Conservation (phyloP, 2,329 filamentous ascomycete species). For the Corniculantispora saksenae region DNA sequence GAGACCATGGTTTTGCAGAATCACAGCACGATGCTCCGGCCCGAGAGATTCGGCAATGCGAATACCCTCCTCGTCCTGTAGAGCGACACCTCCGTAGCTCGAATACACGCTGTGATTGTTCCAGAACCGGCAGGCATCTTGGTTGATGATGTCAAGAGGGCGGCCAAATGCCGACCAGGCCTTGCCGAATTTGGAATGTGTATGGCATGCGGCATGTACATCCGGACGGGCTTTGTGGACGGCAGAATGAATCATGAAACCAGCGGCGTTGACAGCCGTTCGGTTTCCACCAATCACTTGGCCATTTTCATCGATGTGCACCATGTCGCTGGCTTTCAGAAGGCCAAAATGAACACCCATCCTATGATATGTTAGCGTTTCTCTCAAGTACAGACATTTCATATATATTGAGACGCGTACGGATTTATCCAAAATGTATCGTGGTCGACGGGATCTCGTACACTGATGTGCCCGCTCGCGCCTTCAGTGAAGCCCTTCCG, state of each 20-base stretch:
- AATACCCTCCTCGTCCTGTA: conserved; percentile 65
- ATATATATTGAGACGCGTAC: neutral
- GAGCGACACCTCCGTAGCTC: conserved; percentile 55
- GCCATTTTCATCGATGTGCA: conserved; percentile 62
- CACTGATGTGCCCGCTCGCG: conserved; percentile 59
- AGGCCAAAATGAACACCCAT: conserved; percentile 67
- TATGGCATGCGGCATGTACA: conserved; percentile 68
- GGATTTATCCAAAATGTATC: conserved; percentile 64
- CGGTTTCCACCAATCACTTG: conserved; percentile 63
- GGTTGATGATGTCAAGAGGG: conserved; percentile 70
- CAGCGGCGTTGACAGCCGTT: conserved; percentile 65
- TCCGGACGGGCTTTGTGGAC: conserved; percentile 67
- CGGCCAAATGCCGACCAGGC: conserved; percentile 67
- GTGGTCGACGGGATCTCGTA: conserved; percentile 64
- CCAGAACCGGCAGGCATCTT: conserved; percentile 65
- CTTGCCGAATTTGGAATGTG: conserved; percentile 65
- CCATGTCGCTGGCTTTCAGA: conserved; percentile 67
- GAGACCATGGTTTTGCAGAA: conserved; percentile 72
- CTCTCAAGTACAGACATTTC: neutral
- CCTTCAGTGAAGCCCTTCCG: conserved; percentile 33
- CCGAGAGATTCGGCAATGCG: conserved; percentile 66
- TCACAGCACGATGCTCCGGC: conserved; percentile 56
- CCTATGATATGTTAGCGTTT: neutral
- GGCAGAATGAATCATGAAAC: conserved; percentile 69
- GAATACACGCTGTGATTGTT: conserved; percentile 58